Evolutionary conservation across 305 asterid genomes (phyloP), one percentile per base, ranked within the genome.

Genomic region (Fraxinus dipetala): DNA sequence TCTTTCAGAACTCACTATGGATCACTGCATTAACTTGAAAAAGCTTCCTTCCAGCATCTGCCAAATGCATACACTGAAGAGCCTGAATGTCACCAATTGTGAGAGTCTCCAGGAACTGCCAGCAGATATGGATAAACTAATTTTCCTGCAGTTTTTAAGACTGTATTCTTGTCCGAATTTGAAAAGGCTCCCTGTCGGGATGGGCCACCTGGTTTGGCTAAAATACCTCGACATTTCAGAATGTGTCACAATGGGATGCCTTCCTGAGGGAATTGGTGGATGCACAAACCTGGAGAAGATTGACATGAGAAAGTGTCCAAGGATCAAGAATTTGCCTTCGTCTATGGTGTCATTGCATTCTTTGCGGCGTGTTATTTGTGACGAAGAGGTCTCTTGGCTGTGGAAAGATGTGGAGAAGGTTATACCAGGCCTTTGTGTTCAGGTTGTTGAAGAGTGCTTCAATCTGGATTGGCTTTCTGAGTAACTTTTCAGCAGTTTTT

Each of bases 261-360:
- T 95, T 13, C 96, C 97, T 0, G 97, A 90, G 80, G 91, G 86
- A 20, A 86, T 92, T 4, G 94, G 93, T 1, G 91, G 89, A 16
- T 95, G 98, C 78, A 77, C 4, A 22, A 89, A 87, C 22, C 82
- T 95, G 10, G 97, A 92, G 91, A 90, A 92, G 88, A 93, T 93
- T 36, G 98, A 95, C 77, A 95, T 95, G 98, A 90, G 94, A 77
- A 97, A 89, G 87, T 95, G 98, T 79, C 89, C 92, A 9, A 85
- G 82, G 80, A 83, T 93, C 40, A 86, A 81, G 82, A 87, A 80
- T n/a, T 77, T 95, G 85, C 98, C 98, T 0, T 76, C 16, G 16
- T 88, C 96, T 0, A 86, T 89, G 74, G 78, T 22, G 32, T 38
- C 51, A 26, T 75, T 95, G 85, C 76, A 74, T 54, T 87, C 87